These are phyloP conservation scores for Lactifluus pinguis DNA, from an alignment of 768 basidiomycete species.

Conservation along the genomic window DNA sequence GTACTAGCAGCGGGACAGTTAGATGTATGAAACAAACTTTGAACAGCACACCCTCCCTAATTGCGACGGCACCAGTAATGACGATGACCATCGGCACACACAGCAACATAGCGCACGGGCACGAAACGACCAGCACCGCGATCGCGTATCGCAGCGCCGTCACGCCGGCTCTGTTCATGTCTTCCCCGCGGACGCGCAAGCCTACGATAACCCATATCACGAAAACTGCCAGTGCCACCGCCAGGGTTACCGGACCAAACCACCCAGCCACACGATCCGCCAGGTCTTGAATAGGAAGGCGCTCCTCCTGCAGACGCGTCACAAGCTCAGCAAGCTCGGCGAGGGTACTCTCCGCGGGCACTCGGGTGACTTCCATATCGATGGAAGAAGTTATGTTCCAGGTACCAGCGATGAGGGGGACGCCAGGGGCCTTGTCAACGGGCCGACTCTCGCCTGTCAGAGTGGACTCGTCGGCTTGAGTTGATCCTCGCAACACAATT, in stretches of 20 bases:
- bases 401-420: constrained; percentile 32
- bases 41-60: constrained; percentile 27
- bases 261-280: constrained; percentile 42
- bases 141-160: constrained; percentile 42
- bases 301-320: constrained; percentile 30
- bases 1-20: not conserved
- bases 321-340: constrained; percentile 32
- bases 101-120: constrained; percentile 40
- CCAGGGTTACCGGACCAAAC: constrained; percentile 42
- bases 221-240: constrained; percentile 31
- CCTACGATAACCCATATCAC: constrained; percentile 31
- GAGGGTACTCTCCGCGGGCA: constrained; percentile 35
- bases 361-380: constrained; percentile 29
- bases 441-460: constrained; percentile 37
- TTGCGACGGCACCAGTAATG: constrained; percentile 27
- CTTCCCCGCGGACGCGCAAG: constrained; percentile 23
- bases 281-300: constrained; percentile 33
- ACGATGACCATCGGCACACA: constrained; percentile 32
- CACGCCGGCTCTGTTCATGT: constrained; percentile 24
- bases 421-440: constrained; percentile 29
- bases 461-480: constrained; percentile 35
- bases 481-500: constrained; percentile 27
- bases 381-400: constrained; percentile 29
- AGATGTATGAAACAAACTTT: constrained; percentile 16
- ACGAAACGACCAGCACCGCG: constrained; percentile 42